These are phyloP conservation scores for Asclepias syriaca DNA, from an alignment of 257 asterid species.

Conservation along the genomic window DNA sequence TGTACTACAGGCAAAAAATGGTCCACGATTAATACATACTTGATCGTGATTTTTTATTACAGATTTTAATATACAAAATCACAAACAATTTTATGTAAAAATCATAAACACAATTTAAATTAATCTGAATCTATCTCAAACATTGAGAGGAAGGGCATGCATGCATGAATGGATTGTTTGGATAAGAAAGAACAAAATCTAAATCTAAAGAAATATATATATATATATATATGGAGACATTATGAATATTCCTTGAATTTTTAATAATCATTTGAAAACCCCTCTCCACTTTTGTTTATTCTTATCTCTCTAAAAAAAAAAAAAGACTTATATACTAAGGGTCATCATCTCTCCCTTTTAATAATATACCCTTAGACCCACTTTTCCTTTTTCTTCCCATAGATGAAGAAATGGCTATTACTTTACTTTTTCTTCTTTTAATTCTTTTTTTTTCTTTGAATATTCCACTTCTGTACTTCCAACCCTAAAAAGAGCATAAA, in stretches of 20 bases:
- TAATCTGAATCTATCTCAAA: no score
- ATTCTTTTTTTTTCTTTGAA: conserved; percentile 34
- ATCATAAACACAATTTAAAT: no score
- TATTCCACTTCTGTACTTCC: conserved; percentile 59
- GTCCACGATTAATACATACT: no score
- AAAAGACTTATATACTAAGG: no score
- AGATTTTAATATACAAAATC: no score
- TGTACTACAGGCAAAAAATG: neutral
- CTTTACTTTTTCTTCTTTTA: conserved; percentile 33
- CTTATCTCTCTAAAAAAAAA: conserved; percentile 9
- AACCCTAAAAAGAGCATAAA: conserved; percentile 2
- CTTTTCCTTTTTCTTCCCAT: conserved; percentile 29
- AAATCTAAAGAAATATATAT: no score
- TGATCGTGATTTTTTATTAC: no score
- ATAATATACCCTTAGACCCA: conserved; percentile 26
- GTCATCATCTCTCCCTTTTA: no score
- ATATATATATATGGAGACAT: conserved; percentile 14
- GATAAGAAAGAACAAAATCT: conserved; percentile 21
- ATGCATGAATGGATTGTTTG: no score
- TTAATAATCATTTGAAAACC: conserved; percentile 17
- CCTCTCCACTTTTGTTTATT: conserved; percentile 34
- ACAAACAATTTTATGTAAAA: no score
- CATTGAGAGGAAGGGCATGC: no score
- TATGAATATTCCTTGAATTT: conserved; percentile 41
- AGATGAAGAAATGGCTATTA: conserved; percentile 34